Evolutionary conservation across 2,329 filamentous ascomycete genomes (phyloP).

Genomic region (Sarocladium kiliense): DNA sequence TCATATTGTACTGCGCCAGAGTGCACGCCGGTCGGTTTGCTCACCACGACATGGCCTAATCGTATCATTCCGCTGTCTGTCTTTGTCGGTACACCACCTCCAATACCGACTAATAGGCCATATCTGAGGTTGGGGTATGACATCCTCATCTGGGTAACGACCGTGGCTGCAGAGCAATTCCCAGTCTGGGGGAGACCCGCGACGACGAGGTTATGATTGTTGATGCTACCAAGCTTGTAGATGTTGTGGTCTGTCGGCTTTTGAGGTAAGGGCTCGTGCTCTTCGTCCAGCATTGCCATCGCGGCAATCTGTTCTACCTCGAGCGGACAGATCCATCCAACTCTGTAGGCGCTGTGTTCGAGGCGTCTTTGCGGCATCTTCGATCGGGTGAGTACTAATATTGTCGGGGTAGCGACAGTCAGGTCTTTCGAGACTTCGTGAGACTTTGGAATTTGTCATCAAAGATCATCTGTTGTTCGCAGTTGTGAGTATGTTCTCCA

Average conservation of each 20-base stretch:
- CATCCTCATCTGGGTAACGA: constrained; percentile 26
- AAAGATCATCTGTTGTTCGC: too few species aligned
- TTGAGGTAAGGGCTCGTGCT: constrained; percentile 14
- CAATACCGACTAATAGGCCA: constrained; percentile 19
- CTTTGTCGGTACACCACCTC: constrained; percentile 16
- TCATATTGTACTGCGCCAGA: constrained; percentile 16
- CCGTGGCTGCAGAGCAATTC: constrained; percentile 22
- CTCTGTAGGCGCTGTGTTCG: constrained; percentile 16
- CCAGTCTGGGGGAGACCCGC: constrained; percentile 25
- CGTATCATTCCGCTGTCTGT: constrained; percentile 17
- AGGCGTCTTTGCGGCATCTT: constrained; percentile 5
- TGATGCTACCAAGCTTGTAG: constrained; percentile 24
- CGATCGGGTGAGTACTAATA: constrained; percentile 12
- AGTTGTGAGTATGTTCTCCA: too few species aligned
- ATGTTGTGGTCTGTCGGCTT: constrained; percentile 12
- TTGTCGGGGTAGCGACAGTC: background rate
- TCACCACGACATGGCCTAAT: constrained; percentile 19
- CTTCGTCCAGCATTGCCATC: constrained; percentile 20
- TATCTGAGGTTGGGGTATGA: constrained; percentile 24
- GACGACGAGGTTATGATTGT: constrained; percentile 26
- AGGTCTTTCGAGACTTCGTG: too few species aligned
- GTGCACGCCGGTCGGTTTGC: constrained; percentile 13
- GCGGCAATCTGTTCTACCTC: constrained; percentile 21
- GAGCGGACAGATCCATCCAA: constrained; percentile 24
- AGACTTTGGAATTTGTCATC: too few species aligned